Conservation (phyloP, 2,329 filamentous ascomycete genomes). For the Fusarium circinatum region DNA sequence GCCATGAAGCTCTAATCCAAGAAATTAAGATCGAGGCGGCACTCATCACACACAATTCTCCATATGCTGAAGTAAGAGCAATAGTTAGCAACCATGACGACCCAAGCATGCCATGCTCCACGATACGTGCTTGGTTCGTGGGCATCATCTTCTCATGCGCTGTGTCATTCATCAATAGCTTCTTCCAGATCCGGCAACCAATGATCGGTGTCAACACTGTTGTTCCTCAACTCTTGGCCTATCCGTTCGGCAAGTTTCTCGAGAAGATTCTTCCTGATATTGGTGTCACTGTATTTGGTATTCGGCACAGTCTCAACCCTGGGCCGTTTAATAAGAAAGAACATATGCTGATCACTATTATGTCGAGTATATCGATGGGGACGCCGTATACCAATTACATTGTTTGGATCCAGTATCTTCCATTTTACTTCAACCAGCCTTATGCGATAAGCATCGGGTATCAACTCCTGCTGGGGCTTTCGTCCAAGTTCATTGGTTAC, state of each 20-base stretch:
- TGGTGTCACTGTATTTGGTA: conserved; percentile 58
- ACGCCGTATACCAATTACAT: conserved; percentile 62
- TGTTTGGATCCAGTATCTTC: conserved; percentile 60
- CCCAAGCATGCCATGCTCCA: conserved; percentile 61
- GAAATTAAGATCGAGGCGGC: conserved; percentile 64
- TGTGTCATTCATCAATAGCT: conserved; percentile 63
- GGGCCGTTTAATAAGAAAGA: conserved; percentile 69
- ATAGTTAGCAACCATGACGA: conserved; percentile 65
- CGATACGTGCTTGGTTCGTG: conserved; percentile 64
- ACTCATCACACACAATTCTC: conserved; percentile 62
- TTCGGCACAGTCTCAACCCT: conserved; percentile 63
- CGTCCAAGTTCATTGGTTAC: conserved; percentile 66
- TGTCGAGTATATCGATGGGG: conserved; percentile 66
- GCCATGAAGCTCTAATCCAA: conserved; percentile 53
- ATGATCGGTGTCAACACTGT: conserved; percentile 62
- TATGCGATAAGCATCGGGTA: conserved; percentile 61
- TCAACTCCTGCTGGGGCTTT: conserved; percentile 60
- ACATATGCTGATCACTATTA: conserved; percentile 69
- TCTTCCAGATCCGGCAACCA: conserved; percentile 67
- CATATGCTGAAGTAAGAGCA: conserved; percentile 65
- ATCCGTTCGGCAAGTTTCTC: conserved; percentile 62
- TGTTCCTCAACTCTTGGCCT: conserved; percentile 67
- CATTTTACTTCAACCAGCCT: conserved; percentile 61
- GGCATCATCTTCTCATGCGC: conserved; percentile 61
- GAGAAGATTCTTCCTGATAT: conserved; percentile 62